These are phyloP conservation scores for Lichina pygmaea DNA, from an alignment of 495 filamentous ascomycete genomes.

Conservation along the genomic window DNA sequence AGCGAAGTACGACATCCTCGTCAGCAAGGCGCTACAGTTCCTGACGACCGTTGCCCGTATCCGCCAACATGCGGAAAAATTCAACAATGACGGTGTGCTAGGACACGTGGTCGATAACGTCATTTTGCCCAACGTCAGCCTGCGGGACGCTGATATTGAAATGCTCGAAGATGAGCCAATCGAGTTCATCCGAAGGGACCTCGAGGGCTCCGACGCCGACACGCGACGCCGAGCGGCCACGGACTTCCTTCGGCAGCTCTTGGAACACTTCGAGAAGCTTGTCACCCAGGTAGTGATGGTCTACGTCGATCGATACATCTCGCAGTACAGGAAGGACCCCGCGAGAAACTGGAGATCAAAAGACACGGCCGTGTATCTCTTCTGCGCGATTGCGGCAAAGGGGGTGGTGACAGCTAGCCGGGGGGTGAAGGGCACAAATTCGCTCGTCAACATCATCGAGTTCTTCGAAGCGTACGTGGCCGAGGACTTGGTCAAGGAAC, in stretches of 20 bases:
- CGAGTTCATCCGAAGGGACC: constrained; percentile 85
- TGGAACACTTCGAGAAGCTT: constrained; percentile 58
- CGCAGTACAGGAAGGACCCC: constrained; percentile 38
- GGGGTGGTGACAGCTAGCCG: constrained; percentile 59
- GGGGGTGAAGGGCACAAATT: constrained; percentile 74
- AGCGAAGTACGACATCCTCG: constrained; percentile 84
- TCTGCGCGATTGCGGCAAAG: constrained; percentile 78
- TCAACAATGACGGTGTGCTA: constrained; percentile 53
- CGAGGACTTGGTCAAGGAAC: constrained; percentile 41
- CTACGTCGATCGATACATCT: constrained; percentile 58
- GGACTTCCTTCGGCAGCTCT: constrained; percentile 68
- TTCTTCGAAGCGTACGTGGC: constrained; percentile 86
- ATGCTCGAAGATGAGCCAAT: constrained; percentile 96
- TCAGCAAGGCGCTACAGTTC: constrained; percentile 82
- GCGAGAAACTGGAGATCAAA: constrained; percentile 78
- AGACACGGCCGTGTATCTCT: constrained; percentile 89
- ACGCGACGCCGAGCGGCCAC: constrained; percentile 77
- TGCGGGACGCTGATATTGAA: constrained; percentile 82
- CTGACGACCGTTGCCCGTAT: constrained; percentile 67
- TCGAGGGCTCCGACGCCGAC: constrained; percentile 89
- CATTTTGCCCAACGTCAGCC: constrained; percentile 68
- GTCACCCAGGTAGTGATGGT: constrained; percentile 59
- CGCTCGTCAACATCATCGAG: constrained; percentile 55
- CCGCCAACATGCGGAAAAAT: constrained; percentile 47
- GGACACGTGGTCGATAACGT: constrained; percentile 80